These are phyloP conservation scores for Lagerstroemia speciosa DNA, from an alignment of 345 rosid species.

Conservation along the genomic window DNA sequence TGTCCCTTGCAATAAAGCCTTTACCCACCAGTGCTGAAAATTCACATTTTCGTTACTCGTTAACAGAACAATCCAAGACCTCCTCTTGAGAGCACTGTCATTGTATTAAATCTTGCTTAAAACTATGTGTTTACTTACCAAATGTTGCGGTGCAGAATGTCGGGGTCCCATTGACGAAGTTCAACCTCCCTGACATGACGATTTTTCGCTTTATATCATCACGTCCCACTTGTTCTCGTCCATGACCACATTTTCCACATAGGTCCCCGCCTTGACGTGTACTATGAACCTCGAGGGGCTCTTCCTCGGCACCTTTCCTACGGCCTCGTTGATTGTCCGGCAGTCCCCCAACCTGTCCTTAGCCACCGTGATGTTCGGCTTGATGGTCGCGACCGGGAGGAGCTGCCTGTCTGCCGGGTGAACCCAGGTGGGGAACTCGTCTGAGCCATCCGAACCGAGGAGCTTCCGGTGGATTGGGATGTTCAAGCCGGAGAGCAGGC, in stretches of 20 bases:
- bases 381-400: constrained; percentile 24
- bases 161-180: too few species aligned
- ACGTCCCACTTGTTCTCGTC: too few species aligned
- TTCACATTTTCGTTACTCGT: too few species aligned
- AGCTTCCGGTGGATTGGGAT: constrained; percentile 55
- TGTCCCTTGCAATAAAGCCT: constrained; percentile 58
- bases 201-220: too few species aligned
- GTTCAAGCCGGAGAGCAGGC: constrained; percentile 31
- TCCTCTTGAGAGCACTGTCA: too few species aligned
- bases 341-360: constrained; percentile 50
- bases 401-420: constrained; percentile 36
- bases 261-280: constrained; percentile 5
- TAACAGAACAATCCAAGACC: too few species aligned
- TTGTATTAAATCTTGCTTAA: too few species aligned
- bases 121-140: too few species aligned
- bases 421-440: constrained; percentile 67
- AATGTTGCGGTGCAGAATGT: too few species aligned
- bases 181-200: too few species aligned
- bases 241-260: constrained; percentile 22
- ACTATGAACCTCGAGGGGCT: constrained; percentile 38
- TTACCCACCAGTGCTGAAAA: constrained; percentile 47
- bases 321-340: constrained; percentile 43
- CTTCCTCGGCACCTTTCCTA: constrained; percentile 39
- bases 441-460: constrained; percentile 25
- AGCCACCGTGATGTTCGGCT: constrained; percentile 50